These are phyloP conservation scores for Pistacia integerrima DNA, from an alignment of 345 rosid species.

Conservation along the genomic window DNA sequence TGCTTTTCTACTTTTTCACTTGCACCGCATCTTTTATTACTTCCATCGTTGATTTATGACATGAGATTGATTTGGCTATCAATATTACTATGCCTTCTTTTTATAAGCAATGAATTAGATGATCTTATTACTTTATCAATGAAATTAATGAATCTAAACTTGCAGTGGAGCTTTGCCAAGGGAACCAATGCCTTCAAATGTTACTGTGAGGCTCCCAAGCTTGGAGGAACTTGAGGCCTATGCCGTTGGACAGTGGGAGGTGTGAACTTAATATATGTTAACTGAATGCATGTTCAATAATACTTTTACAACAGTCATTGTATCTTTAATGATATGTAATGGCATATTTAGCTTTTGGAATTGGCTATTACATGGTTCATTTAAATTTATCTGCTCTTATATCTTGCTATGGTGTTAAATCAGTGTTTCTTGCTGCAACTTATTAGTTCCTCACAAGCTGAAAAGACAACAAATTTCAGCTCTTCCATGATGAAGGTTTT, in stretches of 20 bases:
- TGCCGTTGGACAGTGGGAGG: slow-evolving; percentile 96
- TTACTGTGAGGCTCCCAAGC: slow-evolving; percentile 69
- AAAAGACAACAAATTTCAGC: slow-evolving; percentile 69
- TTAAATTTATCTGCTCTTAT: slow-evolving; percentile 31
- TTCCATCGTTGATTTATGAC: background rate
- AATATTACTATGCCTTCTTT: slow-evolving; percentile 2
- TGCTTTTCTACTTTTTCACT: background rate
- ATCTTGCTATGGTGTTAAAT: slow-evolving; percentile 35
- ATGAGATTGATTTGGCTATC: slow-evolving; percentile 17
- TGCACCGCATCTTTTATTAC: background rate
- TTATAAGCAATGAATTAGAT: background rate
- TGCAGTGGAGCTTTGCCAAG: slow-evolving; percentile 88
- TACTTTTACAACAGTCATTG: slow-evolving; percentile 9
- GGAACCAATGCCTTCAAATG: slow-evolving; percentile 72
- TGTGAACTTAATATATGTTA: slow-evolving; percentile 38
- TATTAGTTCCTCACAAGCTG: slow-evolving; percentile 77
- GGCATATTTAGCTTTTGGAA: background rate
- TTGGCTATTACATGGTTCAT: background rate
- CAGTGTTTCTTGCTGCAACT: slow-evolving; percentile 94
- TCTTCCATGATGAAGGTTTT: slow-evolving; percentile 88
- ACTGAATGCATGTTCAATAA: slow-evolving; percentile 11
- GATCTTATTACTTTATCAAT: background rate
- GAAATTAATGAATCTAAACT: slow-evolving; percentile 21
- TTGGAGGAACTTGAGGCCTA: slow-evolving; percentile 74
- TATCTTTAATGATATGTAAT: slow-evolving; percentile 1